Base-by-base conservation (phyloP, 2,329 filamentous ascomycete species). In the Trichoderma arundinaceum region DNA sequence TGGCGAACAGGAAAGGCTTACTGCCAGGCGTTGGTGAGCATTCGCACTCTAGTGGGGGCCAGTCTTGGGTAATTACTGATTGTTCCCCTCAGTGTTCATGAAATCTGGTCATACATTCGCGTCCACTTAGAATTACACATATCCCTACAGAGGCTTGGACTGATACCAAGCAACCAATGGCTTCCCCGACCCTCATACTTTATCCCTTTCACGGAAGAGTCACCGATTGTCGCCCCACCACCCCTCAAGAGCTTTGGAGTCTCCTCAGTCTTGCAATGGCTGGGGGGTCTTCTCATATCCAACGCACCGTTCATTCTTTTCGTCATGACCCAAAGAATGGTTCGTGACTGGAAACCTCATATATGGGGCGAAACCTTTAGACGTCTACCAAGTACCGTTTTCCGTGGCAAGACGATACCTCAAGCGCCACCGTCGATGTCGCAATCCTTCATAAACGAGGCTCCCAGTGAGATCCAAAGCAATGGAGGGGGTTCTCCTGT, bases 101-200 rank as follows among this genome's bases (percentile, higher is more conserved):
- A 75, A n/a, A 43, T 72, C 12, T 79, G 78, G 76, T 72, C 71
- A 1, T 83, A 85, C 67, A 51, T 84, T 4, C 77, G 78, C 43
- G 76, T 82, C 8, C 84, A 87, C 68, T 70, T 87, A 1, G 81
- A 85, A 59, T 72, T 86, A 4, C 86, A 81, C 68, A 76, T 81
- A n/a, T 81, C 82, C 22, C 74, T 87, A 51, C 85, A 87, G 68
- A 78, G 83, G 54, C 74, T 84, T 7, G 82, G 81, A 7, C 73
- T 88, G 13, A 74, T 83, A 49, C 74, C 83, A 0, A 72, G 75
- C 12, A 76, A 69, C 12, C 75, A 74, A 7, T 73, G 74, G 73
- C 73, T 87, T 2, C 85, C 86, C 0, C 73, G 71, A 7, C 75
- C 76, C 43, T 77, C 73, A 5, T 88, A 82, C 72, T 87, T 87